Evolutionary conservation across 768 basidiomycete species (phyloP), one percentile per base, ranked within the genome.

Genomic region (Amanita pseudoporphyria): DNA sequence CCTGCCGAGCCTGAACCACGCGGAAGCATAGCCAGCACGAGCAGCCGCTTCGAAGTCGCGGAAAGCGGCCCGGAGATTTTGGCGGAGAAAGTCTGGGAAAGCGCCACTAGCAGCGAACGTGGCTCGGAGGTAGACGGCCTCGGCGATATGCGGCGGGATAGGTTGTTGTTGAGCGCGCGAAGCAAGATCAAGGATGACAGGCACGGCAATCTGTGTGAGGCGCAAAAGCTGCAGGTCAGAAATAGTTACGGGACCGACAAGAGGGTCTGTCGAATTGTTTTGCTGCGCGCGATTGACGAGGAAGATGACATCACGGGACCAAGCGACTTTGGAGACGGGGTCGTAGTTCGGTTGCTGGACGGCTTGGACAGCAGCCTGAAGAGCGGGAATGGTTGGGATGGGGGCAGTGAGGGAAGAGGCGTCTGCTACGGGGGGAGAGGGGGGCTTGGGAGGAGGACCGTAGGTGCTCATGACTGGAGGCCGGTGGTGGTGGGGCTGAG

Each of bases 1-100:
- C 14, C 91, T 70, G 0, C 90, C 95, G 0, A 97, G 74, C 21
- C 84, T 76, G 68, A 93, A 96, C 94, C 95, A 97, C 0, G 89
- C 89, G n/a, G 76, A 68, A 3, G 73, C 67, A 54, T 81, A 85
- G 0, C 94, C 93, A 0, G 74, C 78, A 21, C 87, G 72, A 0
- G 92, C 94, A 2, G 89, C 81, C 1, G 71, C 68, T 61, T 97
- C 94, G 58, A 87, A 96, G 60, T 93, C 91, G 19, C 89, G 74
- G 68, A 98, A 98, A 1, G 95, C 92, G 6, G 73, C 59, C 5
- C 88, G 74, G 1, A 85, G 84, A 58, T 87, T 87, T 51, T 77
- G 78, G 0, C 70, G 71, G 18, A 87, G 57, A 53, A 77, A 70
- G 9, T 79, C 73, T 0, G 88, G 86, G 62, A 80, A 84, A 3